Conservation (phyloP, 306 rosid species). For the Vigna mungo region DNA sequence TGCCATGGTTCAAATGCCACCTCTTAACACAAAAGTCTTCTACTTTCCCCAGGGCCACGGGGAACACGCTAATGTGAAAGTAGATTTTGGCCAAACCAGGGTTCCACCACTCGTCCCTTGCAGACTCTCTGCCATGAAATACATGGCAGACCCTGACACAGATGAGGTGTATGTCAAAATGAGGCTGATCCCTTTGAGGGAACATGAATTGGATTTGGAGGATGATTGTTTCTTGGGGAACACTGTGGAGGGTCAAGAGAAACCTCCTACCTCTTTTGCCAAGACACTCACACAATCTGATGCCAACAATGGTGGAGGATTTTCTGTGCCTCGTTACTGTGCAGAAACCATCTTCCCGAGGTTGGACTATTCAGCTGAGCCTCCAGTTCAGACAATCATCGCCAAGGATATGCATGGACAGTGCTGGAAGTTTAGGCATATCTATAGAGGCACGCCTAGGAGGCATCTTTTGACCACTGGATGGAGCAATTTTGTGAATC, state of each 20-base stretch:
- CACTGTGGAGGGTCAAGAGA: slow-evolving; percentile 59
- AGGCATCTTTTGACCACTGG: slow-evolving; percentile 97
- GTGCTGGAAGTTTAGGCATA: slow-evolving; percentile 96
- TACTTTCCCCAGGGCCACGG: slow-evolving; percentile 98
- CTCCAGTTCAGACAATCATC: slow-evolving; percentile 87
- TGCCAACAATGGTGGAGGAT: slow-evolving; percentile 98
- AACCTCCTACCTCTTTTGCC: slow-evolving; percentile 78
- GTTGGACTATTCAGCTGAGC: slow-evolving; percentile 81
- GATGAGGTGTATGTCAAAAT: slow-evolving; percentile 89
- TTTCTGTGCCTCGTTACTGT: slow-evolving; percentile 96
- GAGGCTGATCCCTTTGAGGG: slow-evolving; percentile 63
- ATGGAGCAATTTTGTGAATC: slow-evolving; percentile 97
- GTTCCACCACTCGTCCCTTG: slow-evolving; percentile 70
- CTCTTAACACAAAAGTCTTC: slow-evolving; percentile 75
- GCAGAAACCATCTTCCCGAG: slow-evolving; percentile 95
- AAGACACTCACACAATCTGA: slow-evolving; percentile 98
- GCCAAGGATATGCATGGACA: slow-evolving; percentile 92
- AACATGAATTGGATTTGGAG: slow-evolving; percentile 53
- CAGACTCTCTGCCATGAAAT: slow-evolving; percentile 66
- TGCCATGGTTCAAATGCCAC: slow-evolving; percentile 94
- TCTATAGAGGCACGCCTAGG: slow-evolving; percentile 96
- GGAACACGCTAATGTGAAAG: slow-evolving; percentile 66
- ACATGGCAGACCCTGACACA: slow-evolving; percentile 89
- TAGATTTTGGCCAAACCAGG: slow-evolving; percentile 62
- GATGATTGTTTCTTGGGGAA: slow-evolving; percentile 58